These are phyloP conservation scores for Cladosporium sp. DNA, from an alignment of 2,329 filamentous ascomycete species.

Conservation along the genomic window DNA sequence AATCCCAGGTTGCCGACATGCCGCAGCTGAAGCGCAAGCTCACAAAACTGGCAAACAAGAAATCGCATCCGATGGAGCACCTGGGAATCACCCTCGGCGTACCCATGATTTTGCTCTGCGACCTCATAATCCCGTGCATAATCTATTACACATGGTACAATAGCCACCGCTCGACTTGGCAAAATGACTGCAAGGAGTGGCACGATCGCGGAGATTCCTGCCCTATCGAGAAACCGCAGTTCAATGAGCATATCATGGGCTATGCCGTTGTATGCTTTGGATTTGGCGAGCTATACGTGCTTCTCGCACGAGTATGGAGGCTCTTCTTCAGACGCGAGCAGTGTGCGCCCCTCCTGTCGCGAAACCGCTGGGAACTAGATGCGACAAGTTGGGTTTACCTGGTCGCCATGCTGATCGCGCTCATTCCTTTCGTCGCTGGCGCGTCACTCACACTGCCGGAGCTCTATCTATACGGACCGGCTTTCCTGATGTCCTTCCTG, in stretches of 20 bases:
- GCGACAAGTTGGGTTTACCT: constrained; percentile 31
- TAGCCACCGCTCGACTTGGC: constrained; percentile 16
- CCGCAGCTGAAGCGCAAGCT: constrained; percentile 4
- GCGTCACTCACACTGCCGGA: constrained; percentile 23
- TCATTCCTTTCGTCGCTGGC: constrained; percentile 28
- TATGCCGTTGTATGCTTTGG: constrained; percentile 28
- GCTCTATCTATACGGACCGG: constrained; percentile 29
- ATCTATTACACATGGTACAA: constrained; percentile 31
- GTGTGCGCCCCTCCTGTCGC: constrained; percentile 27
- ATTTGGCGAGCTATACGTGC: constrained; percentile 30
- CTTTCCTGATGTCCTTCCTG: constrained; percentile 29
- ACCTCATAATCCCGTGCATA: constrained; percentile 28
- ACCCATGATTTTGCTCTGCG: constrained; percentile 29
- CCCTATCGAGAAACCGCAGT: constrained; percentile 21
- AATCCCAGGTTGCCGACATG: constrained; percentile 2
- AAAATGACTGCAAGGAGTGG: constrained; percentile 18
- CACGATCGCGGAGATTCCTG: constrained; percentile 18
- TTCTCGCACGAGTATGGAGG: constrained; percentile 25
- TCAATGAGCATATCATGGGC: constrained; percentile 27
- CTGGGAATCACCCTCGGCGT: constrained; percentile 27
- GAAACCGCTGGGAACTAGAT: constrained; percentile 28
- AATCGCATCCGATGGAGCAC: constrained; percentile 19
- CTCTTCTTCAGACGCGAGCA: constrained; percentile 25
- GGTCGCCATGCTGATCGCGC: constrained; percentile 25
- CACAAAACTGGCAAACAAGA: constrained; percentile 17